Evolutionary conservation across 1,284 basidiomycete species (phyloP).

Genomic region (Cutaneotrichosporon sp.): DNA sequence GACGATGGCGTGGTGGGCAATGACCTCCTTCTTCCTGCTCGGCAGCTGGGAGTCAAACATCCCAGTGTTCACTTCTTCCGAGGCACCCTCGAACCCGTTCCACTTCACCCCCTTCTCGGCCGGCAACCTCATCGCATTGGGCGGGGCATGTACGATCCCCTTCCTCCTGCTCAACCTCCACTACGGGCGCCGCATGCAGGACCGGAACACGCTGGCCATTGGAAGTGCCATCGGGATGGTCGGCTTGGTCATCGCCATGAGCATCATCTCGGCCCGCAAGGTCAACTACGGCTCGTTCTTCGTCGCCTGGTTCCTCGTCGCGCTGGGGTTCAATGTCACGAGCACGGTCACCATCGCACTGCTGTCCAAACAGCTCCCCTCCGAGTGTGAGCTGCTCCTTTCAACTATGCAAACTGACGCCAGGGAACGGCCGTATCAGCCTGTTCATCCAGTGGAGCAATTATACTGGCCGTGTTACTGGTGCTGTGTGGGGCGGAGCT

Average conservation of each 20-base stretch:
- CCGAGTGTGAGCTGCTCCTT: constrained; percentile 7
- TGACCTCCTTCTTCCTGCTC: constrained; percentile 17
- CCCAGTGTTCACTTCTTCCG: constrained; percentile 14
- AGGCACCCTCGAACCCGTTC: constrained; percentile 15
- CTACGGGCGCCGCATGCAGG: constrained; percentile 12
- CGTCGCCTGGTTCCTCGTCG: constrained; percentile 14
- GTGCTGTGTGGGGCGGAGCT: constrained; percentile 18
- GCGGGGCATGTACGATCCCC: constrained; percentile 16
- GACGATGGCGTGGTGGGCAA: constrained; percentile 18
- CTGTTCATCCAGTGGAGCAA: constrained; percentile 17
- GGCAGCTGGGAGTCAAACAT: constrained; percentile 18
- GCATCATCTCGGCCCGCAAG: constrained; percentile 2
- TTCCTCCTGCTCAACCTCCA: constrained; percentile 16
- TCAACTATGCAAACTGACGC: not conserved
- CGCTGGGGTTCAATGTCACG: constrained; percentile 16
- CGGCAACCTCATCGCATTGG: constrained; percentile 18
- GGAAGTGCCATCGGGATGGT: constrained; percentile 8
- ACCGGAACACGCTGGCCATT: constrained; percentile 16
- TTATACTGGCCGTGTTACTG: constrained; percentile 15
- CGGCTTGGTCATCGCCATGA: constrained; percentile 5
- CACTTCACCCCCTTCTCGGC: constrained; percentile 19
- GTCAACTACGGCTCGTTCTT: constrained; percentile 14
- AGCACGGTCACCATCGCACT: constrained; percentile 14
- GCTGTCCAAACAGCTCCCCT: constrained; percentile 16
- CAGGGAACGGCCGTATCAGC: constrained; percentile 3